Percentiles rank a stretch among this genome's conserved stretches.
These are phyloP conservation scores for Sanghuangporus weigelae DNA, from an alignment of 1,284 basidiomycete genomes.

Conservation along the genomic window DNA sequence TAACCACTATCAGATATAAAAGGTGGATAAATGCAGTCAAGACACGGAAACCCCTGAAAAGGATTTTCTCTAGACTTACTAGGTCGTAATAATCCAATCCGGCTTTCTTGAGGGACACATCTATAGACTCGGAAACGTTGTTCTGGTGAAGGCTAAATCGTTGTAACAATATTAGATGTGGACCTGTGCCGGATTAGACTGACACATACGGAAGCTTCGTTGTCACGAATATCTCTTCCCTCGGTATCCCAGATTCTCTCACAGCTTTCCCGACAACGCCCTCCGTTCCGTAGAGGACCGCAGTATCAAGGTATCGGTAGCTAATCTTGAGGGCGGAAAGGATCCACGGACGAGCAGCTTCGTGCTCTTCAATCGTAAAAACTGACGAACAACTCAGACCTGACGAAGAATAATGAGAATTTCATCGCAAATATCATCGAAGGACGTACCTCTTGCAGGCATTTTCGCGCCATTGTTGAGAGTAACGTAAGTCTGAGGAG, in stretches of 20 bases:
- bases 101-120: slow-evolving; percentile 18
- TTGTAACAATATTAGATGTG: neutral
- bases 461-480: slow-evolving; percentile 20
- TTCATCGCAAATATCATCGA: no score
- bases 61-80: slow-evolving; percentile 9
- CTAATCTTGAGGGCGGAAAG: slow-evolving; percentile 22
- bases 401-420: neutral
- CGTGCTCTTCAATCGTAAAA: slow-evolving; percentile 16
- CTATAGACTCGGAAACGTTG: slow-evolving; percentile 19
- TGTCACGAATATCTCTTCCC: slow-evolving; percentile 37
- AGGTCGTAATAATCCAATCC: slow-evolving; percentile 21
- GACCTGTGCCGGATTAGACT: neutral
- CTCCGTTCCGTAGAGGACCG: slow-evolving; percentile 28
- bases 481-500: slow-evolving; percentile 12
- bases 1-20: slow-evolving; percentile 18
- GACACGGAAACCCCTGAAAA: neutral
- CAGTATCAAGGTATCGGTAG: slow-evolving; percentile 25
- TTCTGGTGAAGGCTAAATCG: slow-evolving; percentile 19
- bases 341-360: slow-evolving; percentile 19
- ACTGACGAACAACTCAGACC: slow-evolving; percentile 22
- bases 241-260: slow-evolving; percentile 29
- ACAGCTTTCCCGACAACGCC: slow-evolving; percentile 35
- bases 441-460: slow-evolving; percentile 19
- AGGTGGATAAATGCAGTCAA: neutral
- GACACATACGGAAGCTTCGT: slow-evolving; percentile 34